These are phyloP conservation scores for Candida glaebosa DNA, from an alignment of 805 yeast species.

Conservation along the genomic window DNA sequence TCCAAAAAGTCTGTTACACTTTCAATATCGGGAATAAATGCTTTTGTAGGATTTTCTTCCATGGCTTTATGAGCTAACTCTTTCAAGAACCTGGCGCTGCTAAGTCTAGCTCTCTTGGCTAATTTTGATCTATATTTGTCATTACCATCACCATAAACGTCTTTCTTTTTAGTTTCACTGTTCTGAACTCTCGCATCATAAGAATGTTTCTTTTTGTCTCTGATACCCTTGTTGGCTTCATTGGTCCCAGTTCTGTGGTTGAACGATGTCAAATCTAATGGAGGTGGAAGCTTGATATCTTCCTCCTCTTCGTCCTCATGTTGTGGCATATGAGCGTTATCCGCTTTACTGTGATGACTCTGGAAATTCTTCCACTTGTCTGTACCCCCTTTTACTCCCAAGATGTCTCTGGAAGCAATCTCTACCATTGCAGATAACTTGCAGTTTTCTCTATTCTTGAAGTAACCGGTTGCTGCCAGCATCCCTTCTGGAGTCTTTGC, in stretches of 20 bases:
- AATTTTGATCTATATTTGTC: slow-evolving; percentile 55
- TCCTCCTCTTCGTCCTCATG: slow-evolving; percentile 25
- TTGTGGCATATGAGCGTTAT: slow-evolving; percentile 17
- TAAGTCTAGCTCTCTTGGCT: slow-evolving; percentile 48
- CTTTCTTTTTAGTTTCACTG: slow-evolving; percentile 59
- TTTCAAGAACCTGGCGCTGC: slow-evolving; percentile 52
- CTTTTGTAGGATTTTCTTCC: slow-evolving; percentile 28
- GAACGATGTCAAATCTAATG: slow-evolving; percentile 55
- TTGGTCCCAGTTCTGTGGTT: slow-evolving; percentile 78
- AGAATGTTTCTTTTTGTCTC: slow-evolving; percentile 79
- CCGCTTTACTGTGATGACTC: slow-evolving; percentile 12
- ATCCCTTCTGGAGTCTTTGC: slow-evolving; percentile 42
- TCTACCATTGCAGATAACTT: slow-evolving; percentile 69
- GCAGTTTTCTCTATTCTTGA: slow-evolving; percentile 26
- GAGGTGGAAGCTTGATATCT: slow-evolving; percentile 23
- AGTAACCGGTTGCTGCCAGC: slow-evolving; percentile 44
- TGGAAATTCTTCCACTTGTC: slow-evolving; percentile 40
- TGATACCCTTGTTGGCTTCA: slow-evolving; percentile 75
- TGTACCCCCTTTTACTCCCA: slow-evolving; percentile 48
- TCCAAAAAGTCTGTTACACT: slow-evolving; percentile 56
- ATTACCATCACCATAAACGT: slow-evolving; percentile 72
- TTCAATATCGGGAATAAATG: slow-evolving; percentile 54
- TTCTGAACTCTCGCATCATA: slow-evolving; percentile 77
- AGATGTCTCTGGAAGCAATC: slow-evolving; percentile 65
- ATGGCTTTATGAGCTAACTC: slow-evolving; percentile 51